Conservation (phyloP, 2,329 filamentous ascomycete genomes). For the Sporothrix pallida region DNA sequence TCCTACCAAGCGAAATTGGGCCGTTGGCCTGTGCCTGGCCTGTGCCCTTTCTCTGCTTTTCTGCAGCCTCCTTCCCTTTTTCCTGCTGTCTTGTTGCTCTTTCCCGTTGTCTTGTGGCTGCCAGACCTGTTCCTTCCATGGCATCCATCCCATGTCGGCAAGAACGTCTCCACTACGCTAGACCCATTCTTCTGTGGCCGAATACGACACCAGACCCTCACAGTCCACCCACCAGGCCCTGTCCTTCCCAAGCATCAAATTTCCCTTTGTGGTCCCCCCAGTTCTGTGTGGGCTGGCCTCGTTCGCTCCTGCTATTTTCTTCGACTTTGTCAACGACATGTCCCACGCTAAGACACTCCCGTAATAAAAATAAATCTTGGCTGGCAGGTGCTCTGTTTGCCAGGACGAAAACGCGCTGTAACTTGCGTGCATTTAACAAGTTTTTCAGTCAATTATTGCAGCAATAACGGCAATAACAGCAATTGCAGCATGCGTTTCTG, state of each 20-base stretch:
- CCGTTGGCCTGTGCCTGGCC: slow-evolving; percentile 12
- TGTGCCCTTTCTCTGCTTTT: background rate
- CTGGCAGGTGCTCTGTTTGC: background rate
- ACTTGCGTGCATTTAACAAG: too few species aligned
- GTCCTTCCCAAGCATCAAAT: slow-evolving; percentile 30
- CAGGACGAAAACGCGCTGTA: background rate
- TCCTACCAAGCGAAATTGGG: slow-evolving; percentile 29
- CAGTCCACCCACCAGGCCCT: background rate
- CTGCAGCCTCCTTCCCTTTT: background rate
- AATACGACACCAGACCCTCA: slow-evolving; percentile 30
- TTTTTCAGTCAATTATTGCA: background rate
- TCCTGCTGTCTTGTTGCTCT: background rate
- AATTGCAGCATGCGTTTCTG: background rate
- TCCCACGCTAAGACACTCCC: slow-evolving; percentile 14
- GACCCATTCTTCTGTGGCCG: slow-evolving; percentile 17
- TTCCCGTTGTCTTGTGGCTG: background rate
- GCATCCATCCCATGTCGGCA: slow-evolving; percentile 27
- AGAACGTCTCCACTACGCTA: slow-evolving; percentile 23
- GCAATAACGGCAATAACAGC: background rate
- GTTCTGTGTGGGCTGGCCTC: background rate
- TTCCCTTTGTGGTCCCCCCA: slow-evolving; percentile 30
- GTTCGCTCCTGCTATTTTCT: slow-evolving; percentile 27
- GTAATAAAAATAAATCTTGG: slow-evolving; percentile 33
- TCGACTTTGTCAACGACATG: background rate
- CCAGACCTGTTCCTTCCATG: background rate